Evolutionary conservation across 371 early-diverging fungal genomes (phyloP).

Genomic region (Circinella umbellata): DNA sequence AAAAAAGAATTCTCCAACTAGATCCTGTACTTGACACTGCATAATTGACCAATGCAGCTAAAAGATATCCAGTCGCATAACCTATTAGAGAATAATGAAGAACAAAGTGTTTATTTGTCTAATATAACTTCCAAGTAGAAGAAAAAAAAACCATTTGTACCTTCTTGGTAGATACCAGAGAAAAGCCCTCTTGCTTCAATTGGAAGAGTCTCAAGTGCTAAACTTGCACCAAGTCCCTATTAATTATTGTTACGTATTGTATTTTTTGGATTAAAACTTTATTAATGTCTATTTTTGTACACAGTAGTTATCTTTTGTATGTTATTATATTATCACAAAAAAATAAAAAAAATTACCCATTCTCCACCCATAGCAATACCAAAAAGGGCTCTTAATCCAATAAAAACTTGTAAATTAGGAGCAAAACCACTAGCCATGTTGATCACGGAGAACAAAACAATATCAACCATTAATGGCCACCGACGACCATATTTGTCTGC

Average conservation of each 20-base stretch:
- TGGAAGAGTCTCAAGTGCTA: conserved; percentile 74
- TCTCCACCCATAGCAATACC: conserved; percentile 80
- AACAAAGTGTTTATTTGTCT: too few species aligned
- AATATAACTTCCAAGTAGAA: not conserved
- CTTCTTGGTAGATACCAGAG: conserved; percentile 76
- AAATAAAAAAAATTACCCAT: conserved; percentile 50
- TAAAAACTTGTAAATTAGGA: conserved; percentile 51
- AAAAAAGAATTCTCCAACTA: conserved; percentile 73
- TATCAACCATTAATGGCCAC: conserved; percentile 71
- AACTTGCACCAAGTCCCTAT: conserved; percentile 69
- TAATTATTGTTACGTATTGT: not conserved
- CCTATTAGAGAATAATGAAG: conserved; percentile 17
- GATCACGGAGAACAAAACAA: conserved; percentile 65
- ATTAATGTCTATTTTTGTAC: too few species aligned
- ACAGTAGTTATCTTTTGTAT: too few species aligned
- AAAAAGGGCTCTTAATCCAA: conserved; percentile 64
- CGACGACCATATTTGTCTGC: conserved; percentile 74
- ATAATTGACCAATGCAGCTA: conserved; percentile 61
- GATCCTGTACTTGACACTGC: conserved; percentile 43
- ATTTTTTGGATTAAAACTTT: not conserved
- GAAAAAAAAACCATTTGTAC: conserved; percentile 7
- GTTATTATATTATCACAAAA: too few species aligned
- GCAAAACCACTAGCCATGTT: conserved; percentile 75
- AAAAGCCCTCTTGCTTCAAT: conserved; percentile 72
- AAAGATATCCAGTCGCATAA: conserved; percentile 66